Conservation (phyloP, 176 grass and related monocot genomes). For the Zoysia japonica region DNA sequence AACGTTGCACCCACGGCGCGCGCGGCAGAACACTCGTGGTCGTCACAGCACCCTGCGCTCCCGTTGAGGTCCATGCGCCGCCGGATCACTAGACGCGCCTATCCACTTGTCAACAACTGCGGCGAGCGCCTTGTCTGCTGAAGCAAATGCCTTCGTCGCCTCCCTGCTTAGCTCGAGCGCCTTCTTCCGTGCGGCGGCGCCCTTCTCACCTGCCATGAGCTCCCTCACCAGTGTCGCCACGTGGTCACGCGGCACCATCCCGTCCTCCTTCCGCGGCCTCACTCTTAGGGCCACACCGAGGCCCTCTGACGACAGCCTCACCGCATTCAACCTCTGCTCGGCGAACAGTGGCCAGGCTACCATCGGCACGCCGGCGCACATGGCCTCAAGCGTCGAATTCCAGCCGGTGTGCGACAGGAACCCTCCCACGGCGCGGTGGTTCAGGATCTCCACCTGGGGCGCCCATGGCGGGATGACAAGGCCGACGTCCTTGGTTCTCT, state of each 20-base stretch:
- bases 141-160: no score
- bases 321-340: slow-evolving; percentile 50
- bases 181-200: slow-evolving; percentile 1
- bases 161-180: no score
- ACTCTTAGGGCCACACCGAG: slow-evolving; percentile 20
- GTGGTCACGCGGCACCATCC: slow-evolving; percentile 38
- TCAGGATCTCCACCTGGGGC: slow-evolving; percentile 57
- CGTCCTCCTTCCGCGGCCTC: neutral
- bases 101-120: no score
- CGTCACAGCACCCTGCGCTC: no score
- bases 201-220: slow-evolving; percentile 46
- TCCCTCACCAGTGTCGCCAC: slow-evolving; percentile 34
- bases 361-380: slow-evolving; percentile 37
- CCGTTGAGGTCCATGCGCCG: no score
- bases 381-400: slow-evolving; percentile 68
- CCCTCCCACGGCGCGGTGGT: slow-evolving; percentile 46
- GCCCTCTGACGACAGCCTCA: slow-evolving; percentile 39
- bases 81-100: no score
- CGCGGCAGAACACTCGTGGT: no score
- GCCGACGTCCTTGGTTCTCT: slow-evolving; percentile 41
- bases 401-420: slow-evolving; percentile 67
- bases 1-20: no score
- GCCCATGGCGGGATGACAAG: slow-evolving; percentile 48
- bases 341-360: slow-evolving; percentile 50
- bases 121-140: no score